These are phyloP conservation scores for Cercophora scortea DNA, from an alignment of 495 filamentous ascomycete genomes.

Conservation along the genomic window DNA sequence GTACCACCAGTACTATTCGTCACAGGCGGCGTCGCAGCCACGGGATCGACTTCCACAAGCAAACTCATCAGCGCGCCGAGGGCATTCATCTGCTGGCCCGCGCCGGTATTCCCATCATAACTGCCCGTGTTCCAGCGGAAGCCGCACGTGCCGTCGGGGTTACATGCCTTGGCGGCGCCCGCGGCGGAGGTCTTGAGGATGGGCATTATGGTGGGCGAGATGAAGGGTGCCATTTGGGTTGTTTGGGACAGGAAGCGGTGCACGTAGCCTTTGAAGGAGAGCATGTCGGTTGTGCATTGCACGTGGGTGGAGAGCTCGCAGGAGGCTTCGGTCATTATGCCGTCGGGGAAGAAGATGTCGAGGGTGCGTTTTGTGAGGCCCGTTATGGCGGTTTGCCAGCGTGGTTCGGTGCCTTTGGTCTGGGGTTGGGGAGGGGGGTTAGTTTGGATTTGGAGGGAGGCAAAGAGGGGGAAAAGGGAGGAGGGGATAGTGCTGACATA, in stretches of 20 bases:
- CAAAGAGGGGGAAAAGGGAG: background rate
- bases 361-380: slow-evolving; percentile 48
- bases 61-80: slow-evolving; percentile 53
- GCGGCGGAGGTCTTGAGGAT: slow-evolving; percentile 55
- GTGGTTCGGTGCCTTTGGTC: slow-evolving; percentile 27
- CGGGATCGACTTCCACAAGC: slow-evolving; percentile 20
- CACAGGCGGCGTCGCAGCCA: slow-evolving; percentile 9
- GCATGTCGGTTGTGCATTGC: slow-evolving; percentile 59
- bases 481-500: no score
- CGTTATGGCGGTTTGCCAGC: slow-evolving; percentile 49
- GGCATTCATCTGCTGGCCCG: slow-evolving; percentile 63
- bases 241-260: slow-evolving; percentile 63
- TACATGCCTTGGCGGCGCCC: slow-evolving; percentile 60
- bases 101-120: slow-evolving; percentile 51
- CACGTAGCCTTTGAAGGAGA: slow-evolving; percentile 71
- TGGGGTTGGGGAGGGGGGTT: background rate
- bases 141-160: slow-evolving; percentile 55
- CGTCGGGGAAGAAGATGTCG: slow-evolving; percentile 48
- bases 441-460: background rate
- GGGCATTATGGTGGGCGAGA: slow-evolving; percentile 50
- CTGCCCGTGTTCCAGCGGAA: slow-evolving; percentile 30
- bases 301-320: slow-evolving; percentile 48
- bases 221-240: slow-evolving; percentile 60
- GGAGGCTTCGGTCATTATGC: slow-evolving; percentile 46
- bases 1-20: slow-evolving; percentile 14